Evolutionary conservation across 2,329 filamentous ascomycete genomes (phyloP).

Genomic region (Aspergillus chevalieri): DNA sequence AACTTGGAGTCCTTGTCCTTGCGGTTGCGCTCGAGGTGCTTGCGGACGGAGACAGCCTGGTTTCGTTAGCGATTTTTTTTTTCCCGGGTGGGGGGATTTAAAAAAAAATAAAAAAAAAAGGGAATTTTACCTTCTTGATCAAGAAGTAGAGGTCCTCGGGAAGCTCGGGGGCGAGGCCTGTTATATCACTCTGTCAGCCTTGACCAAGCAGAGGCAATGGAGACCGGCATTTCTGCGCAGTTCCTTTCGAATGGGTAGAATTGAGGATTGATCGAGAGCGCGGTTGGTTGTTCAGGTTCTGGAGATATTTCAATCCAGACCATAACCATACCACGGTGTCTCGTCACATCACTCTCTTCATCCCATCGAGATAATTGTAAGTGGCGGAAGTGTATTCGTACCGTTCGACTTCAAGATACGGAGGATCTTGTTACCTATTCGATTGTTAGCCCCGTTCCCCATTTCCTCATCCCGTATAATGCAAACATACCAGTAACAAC

Average conservation of each 20-base stretch:
- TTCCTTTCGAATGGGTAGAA: constrained; percentile 8
- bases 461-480: neutral
- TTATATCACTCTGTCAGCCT: constrained; percentile 87
- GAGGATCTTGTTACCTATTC: constrained; percentile 95
- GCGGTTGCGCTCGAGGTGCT: constrained; percentile 99
- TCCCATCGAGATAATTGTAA: constrained; percentile 15
- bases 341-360: constrained; percentile 12
- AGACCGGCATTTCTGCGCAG: constrained; percentile 25
- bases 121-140: constrained; percentile 86
- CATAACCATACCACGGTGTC: neutral
- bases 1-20: constrained; percentile 99
- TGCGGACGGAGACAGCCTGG: constrained; percentile 93
- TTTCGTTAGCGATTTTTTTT: too few species aligned
- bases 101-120: too few species aligned
- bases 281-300: neutral
- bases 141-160: constrained; percentile 99
- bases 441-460: constrained; percentile 30
- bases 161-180: constrained; percentile 97
- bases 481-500: constrained; percentile 76
- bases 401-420: constrained; percentile 96
- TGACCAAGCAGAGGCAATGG: constrained; percentile 78
- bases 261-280: neutral
- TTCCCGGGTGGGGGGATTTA: too few species aligned
- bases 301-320: neutral
- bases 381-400: constrained; percentile 49